phyloP scores from a whole-genome alignment of 805 yeast species.

The Saturnispora saitoi region DNA sequence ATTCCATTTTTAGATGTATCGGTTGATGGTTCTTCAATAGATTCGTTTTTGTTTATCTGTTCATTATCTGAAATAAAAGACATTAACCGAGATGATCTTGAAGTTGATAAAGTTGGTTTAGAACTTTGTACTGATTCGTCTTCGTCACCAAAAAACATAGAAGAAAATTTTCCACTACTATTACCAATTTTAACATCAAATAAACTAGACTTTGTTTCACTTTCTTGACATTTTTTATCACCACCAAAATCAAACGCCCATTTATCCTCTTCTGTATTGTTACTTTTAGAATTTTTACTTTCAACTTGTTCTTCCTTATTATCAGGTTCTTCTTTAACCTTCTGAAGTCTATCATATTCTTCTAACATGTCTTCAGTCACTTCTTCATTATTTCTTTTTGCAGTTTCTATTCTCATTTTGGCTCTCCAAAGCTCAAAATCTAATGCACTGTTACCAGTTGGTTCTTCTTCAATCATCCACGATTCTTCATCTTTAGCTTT shows the following conservation, averaged over 20 bases:
- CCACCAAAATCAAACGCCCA: conserved; percentile 11
- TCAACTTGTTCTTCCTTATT: neutral
- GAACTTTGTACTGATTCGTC: conserved; percentile 28
- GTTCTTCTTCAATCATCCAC: conserved; percentile 32
- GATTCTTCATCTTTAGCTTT: conserved; percentile 15
- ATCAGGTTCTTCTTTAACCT: neutral
- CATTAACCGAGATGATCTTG: conserved; percentile 17
- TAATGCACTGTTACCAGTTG: conserved; percentile 42
- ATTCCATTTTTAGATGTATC: conserved; percentile 26
- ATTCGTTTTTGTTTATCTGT: neutral
- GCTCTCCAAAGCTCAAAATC: conserved; percentile 56
- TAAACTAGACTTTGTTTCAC: neutral
- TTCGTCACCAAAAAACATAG: conserved; percentile 20
- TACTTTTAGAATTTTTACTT: neutral
- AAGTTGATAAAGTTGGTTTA: conserved; percentile 15
- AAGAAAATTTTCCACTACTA: conserved; percentile 19
- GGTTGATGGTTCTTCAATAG: neutral
- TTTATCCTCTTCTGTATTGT: conserved; percentile 4
- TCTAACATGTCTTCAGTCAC: conserved; percentile 19
- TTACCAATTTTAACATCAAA: conserved; percentile 12
- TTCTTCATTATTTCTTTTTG: conserved; percentile 36
- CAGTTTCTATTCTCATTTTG: conserved; percentile 43
- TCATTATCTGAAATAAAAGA: conserved; percentile 11
- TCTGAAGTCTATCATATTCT: neutral
- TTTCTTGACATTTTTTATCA: conserved; percentile 4